Conservation (phyloP, 2,329 filamentous ascomycete genomes). For the Pseudophaeomoniella oleicola region DNA sequence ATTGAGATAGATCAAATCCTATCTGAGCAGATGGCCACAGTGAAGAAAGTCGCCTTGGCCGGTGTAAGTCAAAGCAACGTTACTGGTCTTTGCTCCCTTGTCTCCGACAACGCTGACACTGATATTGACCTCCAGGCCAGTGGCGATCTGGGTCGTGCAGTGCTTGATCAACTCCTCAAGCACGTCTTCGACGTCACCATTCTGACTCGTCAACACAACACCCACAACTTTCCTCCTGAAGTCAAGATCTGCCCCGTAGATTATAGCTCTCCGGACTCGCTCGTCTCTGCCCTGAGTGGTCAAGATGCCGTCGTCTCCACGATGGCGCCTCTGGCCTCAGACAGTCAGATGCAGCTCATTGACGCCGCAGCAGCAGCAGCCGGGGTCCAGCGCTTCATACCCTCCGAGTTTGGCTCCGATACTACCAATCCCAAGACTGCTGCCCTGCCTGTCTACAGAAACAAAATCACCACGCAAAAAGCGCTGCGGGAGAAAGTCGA, state of each 20-base stretch:
- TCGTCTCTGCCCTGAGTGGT: slow-evolving; percentile 9
- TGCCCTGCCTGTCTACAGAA: slow-evolving; percentile 16
- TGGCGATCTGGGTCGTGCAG: slow-evolving; percentile 14
- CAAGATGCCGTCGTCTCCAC: slow-evolving; percentile 12
- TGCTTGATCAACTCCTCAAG: slow-evolving; percentile 13
- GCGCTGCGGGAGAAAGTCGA: slow-evolving; percentile 13
- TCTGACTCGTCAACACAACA: slow-evolving; percentile 9
- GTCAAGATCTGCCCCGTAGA: slow-evolving; percentile 7
- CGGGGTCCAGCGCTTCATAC: slow-evolving; percentile 17
- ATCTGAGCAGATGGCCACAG: not conserved
- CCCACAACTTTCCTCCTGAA: slow-evolving; percentile 3
- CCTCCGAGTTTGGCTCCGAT: slow-evolving; percentile 22
- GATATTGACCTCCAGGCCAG: no score
- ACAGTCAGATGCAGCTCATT: slow-evolving; percentile 11
- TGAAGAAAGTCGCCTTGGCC: slow-evolving; percentile 1
- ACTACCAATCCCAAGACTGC: slow-evolving; percentile 12
- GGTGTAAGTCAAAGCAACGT: slow-evolving; percentile 1
- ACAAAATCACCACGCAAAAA: slow-evolving; percentile 17
- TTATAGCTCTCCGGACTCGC: slow-evolving; percentile 9
- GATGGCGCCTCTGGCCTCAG: slow-evolving; percentile 1
- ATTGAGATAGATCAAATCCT: no score
- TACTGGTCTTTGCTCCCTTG: no score
- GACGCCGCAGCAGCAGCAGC: slow-evolving; percentile 18
- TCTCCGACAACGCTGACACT: no score
- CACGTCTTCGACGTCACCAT: slow-evolving; percentile 14